A percentile compares a stretch with the other conserved stretches of the same genome.
Conservation (phyloP, 176 grass and related monocot species). For the Phyllostachys edulis region DNA sequence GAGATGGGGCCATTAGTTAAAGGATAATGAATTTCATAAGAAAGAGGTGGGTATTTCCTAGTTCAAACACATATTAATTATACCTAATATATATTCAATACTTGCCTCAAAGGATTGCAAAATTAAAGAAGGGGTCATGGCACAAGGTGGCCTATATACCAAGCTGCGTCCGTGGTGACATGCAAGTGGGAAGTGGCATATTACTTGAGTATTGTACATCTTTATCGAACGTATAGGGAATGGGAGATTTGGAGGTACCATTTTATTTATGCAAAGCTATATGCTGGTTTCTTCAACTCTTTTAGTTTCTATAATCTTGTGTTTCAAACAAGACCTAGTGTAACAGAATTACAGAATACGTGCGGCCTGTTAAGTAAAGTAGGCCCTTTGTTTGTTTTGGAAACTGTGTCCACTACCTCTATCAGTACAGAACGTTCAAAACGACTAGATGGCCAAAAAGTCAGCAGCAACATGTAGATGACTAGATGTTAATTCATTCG, state of each 20-base stretch:
- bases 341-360: too few species aligned
- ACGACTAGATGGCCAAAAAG: neutral
- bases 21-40: too few species aligned
- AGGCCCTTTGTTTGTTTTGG: neutral
- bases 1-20: too few species aligned
- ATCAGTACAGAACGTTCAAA: neutral
- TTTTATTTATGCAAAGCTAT: neutral
- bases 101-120: too few species aligned
- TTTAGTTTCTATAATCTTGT: neutral
- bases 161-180: too few species aligned
- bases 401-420: neutral
- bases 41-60: too few species aligned
- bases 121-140: too few species aligned
- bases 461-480: neutral
- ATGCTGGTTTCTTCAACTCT: neutral
- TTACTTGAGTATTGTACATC: neutral
- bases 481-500: neutral
- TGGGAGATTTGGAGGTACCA: neutral
- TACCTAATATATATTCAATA: too few species aligned
- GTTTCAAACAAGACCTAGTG: neutral
- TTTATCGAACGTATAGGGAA: neutral
- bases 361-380: neutral
- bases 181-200: neutral
- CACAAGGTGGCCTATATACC: too few species aligned
- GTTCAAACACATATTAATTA: too few species aligned